A percentile compares a stretch with the other conserved stretches of the same genome.
Conservation (phyloP, 768 basidiomycete species). For the Stropharia rugosoannulata region DNA sequence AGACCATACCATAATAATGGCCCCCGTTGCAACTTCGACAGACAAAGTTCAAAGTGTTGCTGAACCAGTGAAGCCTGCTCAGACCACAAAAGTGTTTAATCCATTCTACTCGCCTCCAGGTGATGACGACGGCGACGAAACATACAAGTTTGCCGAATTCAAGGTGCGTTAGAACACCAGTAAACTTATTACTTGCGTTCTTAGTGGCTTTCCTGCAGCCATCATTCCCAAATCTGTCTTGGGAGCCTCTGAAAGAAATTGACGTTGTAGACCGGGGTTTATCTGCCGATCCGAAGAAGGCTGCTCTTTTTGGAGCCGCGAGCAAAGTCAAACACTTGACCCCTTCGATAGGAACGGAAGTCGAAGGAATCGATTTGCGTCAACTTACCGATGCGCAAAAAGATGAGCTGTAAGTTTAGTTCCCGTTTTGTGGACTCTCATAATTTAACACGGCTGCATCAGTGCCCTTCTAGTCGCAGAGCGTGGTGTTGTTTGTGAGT, state of each 20-base stretch:
- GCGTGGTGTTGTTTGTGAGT: constrained; percentile 73
- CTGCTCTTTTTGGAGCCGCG: constrained; percentile 60
- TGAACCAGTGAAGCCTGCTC: constrained; percentile 15
- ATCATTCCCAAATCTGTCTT: constrained; percentile 57
- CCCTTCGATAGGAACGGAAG: constrained; percentile 73
- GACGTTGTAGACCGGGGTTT: constrained; percentile 65
- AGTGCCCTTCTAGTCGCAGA: constrained; percentile 76
- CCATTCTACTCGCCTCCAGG: constrained; percentile 68
- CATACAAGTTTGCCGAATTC: constrained; percentile 56
- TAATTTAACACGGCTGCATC: constrained; percentile 3
- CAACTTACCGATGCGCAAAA: constrained; percentile 68
- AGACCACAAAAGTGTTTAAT: constrained; percentile 40
- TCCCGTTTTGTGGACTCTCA: neutral
- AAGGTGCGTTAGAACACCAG: constrained; percentile 40
- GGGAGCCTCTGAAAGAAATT: constrained; percentile 60
- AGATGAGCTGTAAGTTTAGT: constrained; percentile 65
- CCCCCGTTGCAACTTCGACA: constrained; percentile 47
- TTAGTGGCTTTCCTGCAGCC: constrained; percentile 40
- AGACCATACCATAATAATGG: constrained; percentile 30
- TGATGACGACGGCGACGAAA: constrained; percentile 46
- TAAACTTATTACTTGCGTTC: neutral
- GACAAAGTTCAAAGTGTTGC: constrained; percentile 10
- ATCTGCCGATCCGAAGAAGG: constrained; percentile 71
- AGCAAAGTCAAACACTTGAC: constrained; percentile 68
- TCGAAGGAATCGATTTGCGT: constrained; percentile 70